These are phyloP conservation scores for Aureobasidium sp. DNA, from an alignment of 2,329 filamentous ascomycete species.

Conservation along the genomic window DNA sequence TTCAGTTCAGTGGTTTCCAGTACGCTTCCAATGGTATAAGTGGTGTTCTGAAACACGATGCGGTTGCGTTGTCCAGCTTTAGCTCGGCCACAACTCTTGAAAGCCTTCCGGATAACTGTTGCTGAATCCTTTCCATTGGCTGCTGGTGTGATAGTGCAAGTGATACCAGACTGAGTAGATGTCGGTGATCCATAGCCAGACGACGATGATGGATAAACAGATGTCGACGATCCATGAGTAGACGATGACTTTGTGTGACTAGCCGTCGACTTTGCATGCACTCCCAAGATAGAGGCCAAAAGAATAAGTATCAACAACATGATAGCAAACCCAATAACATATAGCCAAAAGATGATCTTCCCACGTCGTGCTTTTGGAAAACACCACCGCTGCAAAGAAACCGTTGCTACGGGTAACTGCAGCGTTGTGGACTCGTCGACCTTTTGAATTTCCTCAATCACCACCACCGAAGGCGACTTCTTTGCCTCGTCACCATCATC, in stretches of 20 bases:
- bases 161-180: not conserved
- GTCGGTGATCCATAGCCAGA: not conserved
- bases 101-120: slow-evolving; percentile 37
- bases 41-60: slow-evolving; percentile 42
- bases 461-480: not conserved
- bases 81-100: slow-evolving; percentile 40
- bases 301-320: not conserved
- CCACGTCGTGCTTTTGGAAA: not conserved
- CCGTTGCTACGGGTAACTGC: not conserved
- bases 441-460: not conserved
- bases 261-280: not conserved
- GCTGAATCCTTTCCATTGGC: slow-evolving; percentile 10
- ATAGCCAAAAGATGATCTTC: not conserved
- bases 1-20: slow-evolving; percentile 41
- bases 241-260: too few relatives aligned
- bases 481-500: not conserved
- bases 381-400: not conserved
- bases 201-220: not conserved
- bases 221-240: not conserved
- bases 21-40: slow-evolving; percentile 41
- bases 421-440: not conserved
- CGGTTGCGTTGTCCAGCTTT: slow-evolving; percentile 29
- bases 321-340: not conserved
- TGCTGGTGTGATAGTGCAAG: not conserved
- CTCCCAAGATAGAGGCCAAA: not conserved